Base-by-base conservation (phyloP, 176 grass and related monocot species). In the Neostapfia colusana region DNA sequence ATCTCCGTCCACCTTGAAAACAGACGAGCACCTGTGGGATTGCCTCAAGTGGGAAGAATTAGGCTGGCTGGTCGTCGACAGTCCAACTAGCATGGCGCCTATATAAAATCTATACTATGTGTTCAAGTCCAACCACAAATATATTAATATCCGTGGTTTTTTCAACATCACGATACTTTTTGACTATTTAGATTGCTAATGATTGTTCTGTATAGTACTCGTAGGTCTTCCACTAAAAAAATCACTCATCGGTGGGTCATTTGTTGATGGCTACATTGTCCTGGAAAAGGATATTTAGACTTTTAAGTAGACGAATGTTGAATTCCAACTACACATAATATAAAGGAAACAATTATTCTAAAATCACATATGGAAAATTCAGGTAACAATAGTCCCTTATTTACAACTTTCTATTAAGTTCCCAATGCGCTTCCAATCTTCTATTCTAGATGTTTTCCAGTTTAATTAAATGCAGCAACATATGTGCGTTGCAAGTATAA, bases 41-140 rank as follows among this genome's bases (percentile, higher is more conserved):
- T 73, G 57, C 73, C 73, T 13, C 10, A 76, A 46, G 57, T 62
- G n/a, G 57, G 13, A 76, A 63, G 16, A 15, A 63, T 48, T 76
- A 76, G 59, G 42, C 6, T 21, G 8, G 17, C 6, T 61, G 16
- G 14, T 20, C 34, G 35, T 39, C 7, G 50, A 7, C 24, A 37
- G 6, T 49, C 42, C 10, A 35, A 63, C 73, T 48, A 76, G 73
- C 17, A 63, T 46, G 10, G 2, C 27, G 34, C 1, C 49, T 56
- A 24, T 31, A 69, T 16, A 28, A 28, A 8, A 23, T 51, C 4
- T 51, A 51, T 18, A 20, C 4, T 48, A 48, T 48, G 11, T 16
- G 5, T 34, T 59, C 8, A 58, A 25, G 55, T 26, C 10, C 21
- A 26, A 5, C 23, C 4, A 26, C 3, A 0, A 7, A 2, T 28